Evolutionary conservation across 208 protist species (phyloP), one percentile per base, ranked within the genome.

Genomic region (Porcisia deanei): DNA sequence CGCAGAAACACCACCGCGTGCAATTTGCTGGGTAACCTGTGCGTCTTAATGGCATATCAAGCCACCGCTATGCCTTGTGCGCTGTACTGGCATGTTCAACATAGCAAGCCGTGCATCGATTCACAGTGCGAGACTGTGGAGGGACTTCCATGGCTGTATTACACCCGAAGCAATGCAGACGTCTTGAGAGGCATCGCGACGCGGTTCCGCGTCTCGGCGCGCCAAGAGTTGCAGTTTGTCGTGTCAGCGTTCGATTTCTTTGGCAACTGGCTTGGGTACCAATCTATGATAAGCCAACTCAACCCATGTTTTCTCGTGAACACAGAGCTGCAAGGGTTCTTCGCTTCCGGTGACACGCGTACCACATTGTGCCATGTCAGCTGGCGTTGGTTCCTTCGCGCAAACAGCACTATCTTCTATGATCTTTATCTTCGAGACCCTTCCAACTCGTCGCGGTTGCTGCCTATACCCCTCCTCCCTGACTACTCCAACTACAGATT

Each of bases 21-120:
- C 74, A 82, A 94, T 61, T 68, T 87, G 58, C 81, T 97, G 34
- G 80, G 82, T 0, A 97, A 97, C 54, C 57, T 97, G 58, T 97
- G 93, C 72, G 90, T 94, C 2, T 58, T 93, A 20, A 88, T 89
- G 87, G 41, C 80, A 25, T 95, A 95, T 75, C 52, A 91, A 25
- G 16, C 45, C 34, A 66, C 75, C 3, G 64, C 88, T 3, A 76
- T 81, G 18, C 88, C 93, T 2, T 97, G 91, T 59, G 81, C 81
- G 20, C 76, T 97, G 20, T 94, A 91, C 75, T 64, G 77, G n/a
- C 69, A 77, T 47, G 52, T 96, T 20, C 67, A 85, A 41, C 57
- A 73, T 22, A 54, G 70, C 6, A 57, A 63, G 54, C 49, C 52
- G 22, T 91, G 85, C 70, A 55, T 37, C 0, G 84, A 84, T 30